A percentile compares a stretch with the other conserved stretches of the same genome.
Conservation (phyloP, 2,329 filamentous ascomycete genomes). For the Epichloe aotearoae region DNA sequence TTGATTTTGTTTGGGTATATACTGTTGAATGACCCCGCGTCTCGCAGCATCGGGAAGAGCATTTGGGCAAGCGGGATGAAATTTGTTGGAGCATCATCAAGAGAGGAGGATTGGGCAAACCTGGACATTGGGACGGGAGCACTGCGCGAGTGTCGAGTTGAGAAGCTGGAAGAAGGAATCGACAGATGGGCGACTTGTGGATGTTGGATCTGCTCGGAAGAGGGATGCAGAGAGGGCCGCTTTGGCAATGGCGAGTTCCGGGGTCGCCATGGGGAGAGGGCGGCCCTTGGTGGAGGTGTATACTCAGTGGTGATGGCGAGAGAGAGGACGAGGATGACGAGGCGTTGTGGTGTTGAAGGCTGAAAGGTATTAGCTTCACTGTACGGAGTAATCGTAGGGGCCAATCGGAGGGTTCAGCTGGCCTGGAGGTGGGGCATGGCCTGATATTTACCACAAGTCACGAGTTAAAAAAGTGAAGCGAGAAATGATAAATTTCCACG, state of each 20-base stretch:
- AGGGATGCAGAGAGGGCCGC: conserved; percentile 64
- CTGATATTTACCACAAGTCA: background rate
- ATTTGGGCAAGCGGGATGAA: background rate
- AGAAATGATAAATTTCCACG: background rate
- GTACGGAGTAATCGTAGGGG: background rate
- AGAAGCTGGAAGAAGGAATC: conserved; percentile 54
- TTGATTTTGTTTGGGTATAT: background rate
- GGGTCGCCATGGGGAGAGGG: conserved; percentile 44
- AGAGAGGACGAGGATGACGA: background rate
- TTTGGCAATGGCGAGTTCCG: conserved; percentile 65
- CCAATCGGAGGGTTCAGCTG: background rate
- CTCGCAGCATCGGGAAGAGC: background rate
- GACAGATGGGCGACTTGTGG: conserved; percentile 56
- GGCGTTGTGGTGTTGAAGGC: background rate
- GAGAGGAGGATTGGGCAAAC: conserved; percentile 43
- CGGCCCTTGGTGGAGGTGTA: background rate
- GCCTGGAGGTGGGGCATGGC: background rate
- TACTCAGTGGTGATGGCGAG: background rate
- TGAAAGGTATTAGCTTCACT: background rate
- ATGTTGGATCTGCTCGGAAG: conserved; percentile 58
- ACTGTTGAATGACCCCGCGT: background rate
- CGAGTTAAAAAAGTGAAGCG: background rate
- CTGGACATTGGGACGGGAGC: conserved; percentile 75
- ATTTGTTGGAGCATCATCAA: background rate
- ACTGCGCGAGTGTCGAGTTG: conserved; percentile 51